Percentiles rank a stretch among this genome's conserved stretches.
Evolutionary conservation across 257 asterid species (phyloP).

Genomic region (Coffea eugenioides): DNA sequence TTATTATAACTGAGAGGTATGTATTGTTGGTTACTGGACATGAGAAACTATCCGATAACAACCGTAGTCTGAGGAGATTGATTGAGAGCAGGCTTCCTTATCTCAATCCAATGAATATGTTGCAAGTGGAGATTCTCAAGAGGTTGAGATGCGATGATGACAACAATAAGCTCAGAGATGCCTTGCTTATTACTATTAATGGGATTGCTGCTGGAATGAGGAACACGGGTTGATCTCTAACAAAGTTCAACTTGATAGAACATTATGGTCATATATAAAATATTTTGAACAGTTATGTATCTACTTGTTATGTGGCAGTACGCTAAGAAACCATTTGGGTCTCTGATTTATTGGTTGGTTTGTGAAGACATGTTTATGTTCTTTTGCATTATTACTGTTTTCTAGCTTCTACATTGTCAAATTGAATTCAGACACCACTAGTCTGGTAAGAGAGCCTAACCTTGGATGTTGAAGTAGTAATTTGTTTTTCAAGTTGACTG

Average conservation of each 20-base stretch:
- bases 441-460: too few relatives aligned
- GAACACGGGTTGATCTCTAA: conserved; percentile 68
- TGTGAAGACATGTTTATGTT: neutral
- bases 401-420: neutral
- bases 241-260: neutral
- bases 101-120: conserved; percentile 85
- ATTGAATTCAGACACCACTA: too few relatives aligned
- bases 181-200: conserved; percentile 76
- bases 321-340: neutral
- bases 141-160: conserved; percentile 74
- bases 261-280: neutral
- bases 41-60: conserved; percentile 71
- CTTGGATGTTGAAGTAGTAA: too few relatives aligned
- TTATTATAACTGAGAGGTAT: conserved; percentile 60
- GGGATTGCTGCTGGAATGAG: conserved; percentile 99
- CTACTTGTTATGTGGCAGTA: neutral
- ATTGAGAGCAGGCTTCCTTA: conserved; percentile 95
- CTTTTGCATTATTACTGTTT: neutral
- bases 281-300: neutral
- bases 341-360: neutral
- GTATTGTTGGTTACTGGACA: conserved; percentile 76
- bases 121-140: conserved; percentile 92
- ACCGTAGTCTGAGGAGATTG: conserved; percentile 62
- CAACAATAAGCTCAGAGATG: conserved; percentile 74
- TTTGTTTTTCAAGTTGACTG: too few relatives aligned